Conservation (phyloP, 169 alveolate species). For the Eimeria acervulina region DNA sequence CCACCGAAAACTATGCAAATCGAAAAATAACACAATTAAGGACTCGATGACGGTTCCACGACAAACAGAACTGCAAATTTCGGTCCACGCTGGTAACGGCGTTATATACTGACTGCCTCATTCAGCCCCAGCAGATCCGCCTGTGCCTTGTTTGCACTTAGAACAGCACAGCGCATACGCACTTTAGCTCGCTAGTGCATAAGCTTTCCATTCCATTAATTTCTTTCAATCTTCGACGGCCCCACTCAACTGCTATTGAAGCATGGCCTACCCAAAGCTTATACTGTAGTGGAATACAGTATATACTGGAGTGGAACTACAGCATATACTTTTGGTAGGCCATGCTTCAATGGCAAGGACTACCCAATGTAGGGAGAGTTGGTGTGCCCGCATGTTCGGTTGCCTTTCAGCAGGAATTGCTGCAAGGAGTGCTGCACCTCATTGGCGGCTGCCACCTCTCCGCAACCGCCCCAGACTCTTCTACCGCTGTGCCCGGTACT, state of each 20-base stretch:
- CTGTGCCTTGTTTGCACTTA: neutral
- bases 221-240: neutral
- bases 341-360: no score
- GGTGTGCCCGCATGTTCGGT: neutral
- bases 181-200: neutral
- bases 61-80: neutral
- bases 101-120: neutral
- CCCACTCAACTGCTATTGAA: neutral
- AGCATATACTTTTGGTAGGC: no score
- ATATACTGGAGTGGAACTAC: no score
- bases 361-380: no score
- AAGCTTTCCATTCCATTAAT: neutral
- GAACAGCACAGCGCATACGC: neutral
- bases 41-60: neutral
- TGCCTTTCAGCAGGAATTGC: neutral
- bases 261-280: neutral
- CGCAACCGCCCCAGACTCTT: neutral
- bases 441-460: neutral
- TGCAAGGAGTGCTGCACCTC: neutral
- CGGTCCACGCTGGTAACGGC: neutral
- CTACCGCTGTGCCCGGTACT: neutral
- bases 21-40: neutral
- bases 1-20: neutral
- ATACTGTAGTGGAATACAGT: no score
- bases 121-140: neutral